Evolutionary conservation across 164 flowering plant genomes (phyloP).

Genomic region (Liriodendron chinense): DNA sequence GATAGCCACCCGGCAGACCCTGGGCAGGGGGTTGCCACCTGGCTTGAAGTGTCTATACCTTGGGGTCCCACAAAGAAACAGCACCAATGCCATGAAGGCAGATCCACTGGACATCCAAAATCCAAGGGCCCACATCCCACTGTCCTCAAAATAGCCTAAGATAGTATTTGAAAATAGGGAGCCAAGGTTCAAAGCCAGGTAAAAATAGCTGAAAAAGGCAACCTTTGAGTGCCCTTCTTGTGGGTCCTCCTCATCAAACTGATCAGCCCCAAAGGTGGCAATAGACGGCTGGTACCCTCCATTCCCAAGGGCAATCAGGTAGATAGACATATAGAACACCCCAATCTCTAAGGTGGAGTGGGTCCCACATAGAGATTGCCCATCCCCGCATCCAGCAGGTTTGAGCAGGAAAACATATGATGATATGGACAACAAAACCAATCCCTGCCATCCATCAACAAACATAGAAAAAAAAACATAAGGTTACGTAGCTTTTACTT

Average conservation of each 20-base stretch:
- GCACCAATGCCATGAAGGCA: constrained; percentile 55
- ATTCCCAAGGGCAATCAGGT: constrained; percentile 75
- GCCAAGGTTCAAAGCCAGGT: constrained; percentile 83
- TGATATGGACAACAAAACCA: constrained; percentile 55
- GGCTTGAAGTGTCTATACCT: constrained; percentile 75
- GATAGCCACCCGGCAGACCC: constrained; percentile 65
- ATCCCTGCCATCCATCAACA: constrained; percentile 47
- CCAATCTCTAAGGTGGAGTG: constrained; percentile 54
- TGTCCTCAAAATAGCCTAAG: constrained; percentile 71
- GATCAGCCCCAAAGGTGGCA: constrained; percentile 92
- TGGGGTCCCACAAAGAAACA: constrained; percentile 67
- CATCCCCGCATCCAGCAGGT: constrained; percentile 70
- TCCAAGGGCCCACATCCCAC: constrained; percentile 81
- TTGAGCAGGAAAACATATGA: constrained; percentile 60
- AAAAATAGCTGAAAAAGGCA: constrained; percentile 93
- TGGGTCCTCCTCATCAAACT: constrained; percentile 71
- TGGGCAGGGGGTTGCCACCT: constrained; percentile 69
- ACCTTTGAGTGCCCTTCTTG: constrained; percentile 65
- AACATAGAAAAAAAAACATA: not conserved
- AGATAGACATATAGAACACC: constrained; percentile 67
- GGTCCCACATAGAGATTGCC: constrained; percentile 28
- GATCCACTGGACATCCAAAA: constrained; percentile 76
- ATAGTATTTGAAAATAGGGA: constrained; percentile 78
- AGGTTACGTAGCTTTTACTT: not conserved
- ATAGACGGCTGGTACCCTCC: constrained; percentile 93